Percentiles rank a stretch among this genome's conserved stretches.
phyloP scores from a whole-genome alignment of 352 stramenopile species.

The Pythium dissimile region DNA sequence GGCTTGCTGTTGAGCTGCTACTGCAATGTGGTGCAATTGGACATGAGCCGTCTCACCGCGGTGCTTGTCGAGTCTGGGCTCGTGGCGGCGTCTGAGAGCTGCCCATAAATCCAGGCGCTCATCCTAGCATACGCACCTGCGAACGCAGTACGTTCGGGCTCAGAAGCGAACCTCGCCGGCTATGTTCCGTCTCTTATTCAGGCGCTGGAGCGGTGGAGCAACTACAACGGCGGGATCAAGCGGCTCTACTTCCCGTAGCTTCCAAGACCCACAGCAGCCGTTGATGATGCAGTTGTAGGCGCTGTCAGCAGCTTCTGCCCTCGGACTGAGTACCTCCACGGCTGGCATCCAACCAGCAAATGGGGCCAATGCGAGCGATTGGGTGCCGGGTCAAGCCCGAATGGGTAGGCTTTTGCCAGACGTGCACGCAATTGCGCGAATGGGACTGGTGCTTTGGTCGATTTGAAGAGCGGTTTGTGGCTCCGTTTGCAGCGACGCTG shows the following conservation, averaged over 20 bases:
- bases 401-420: background rate
- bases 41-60: no score
- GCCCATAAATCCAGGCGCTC: background rate
- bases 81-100: background rate
- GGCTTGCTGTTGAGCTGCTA: no score
- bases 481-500: background rate
- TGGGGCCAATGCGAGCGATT: no score
- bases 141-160: no score
- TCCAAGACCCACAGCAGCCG: background rate
- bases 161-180: no score
- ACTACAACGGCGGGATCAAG: background rate
- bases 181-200: no score
- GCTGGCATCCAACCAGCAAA: no score
- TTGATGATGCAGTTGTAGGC: background rate
- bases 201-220: background rate
- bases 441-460: background rate
- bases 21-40: no score
- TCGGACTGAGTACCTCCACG: background rate
- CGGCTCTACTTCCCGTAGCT: background rate
- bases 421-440: background rate
- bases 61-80: background rate
- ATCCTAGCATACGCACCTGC: no score
- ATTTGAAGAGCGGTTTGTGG: background rate
- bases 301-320: background rate
- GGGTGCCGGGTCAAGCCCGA: no score